phyloP scores from a whole-genome alignment of 495 filamentous ascomycete species.

The Aspergillus hancockii region DNA sequence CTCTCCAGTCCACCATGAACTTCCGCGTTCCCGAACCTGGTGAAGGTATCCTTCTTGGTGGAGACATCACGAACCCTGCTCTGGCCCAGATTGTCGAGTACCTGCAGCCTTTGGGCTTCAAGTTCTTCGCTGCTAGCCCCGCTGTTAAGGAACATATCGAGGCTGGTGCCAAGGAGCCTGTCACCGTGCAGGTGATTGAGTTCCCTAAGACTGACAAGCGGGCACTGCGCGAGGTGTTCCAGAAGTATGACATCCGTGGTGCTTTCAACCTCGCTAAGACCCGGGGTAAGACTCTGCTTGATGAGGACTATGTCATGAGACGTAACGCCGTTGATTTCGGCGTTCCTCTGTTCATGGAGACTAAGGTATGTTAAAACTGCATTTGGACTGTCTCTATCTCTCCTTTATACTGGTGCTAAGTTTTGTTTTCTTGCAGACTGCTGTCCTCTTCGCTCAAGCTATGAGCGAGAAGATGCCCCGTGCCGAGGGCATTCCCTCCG shows the following conservation, averaged over 20 bases:
- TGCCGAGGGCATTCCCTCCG: constrained; percentile 76
- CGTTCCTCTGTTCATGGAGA: constrained; percentile 97
- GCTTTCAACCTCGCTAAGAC: constrained; percentile 92
- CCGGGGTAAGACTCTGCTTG: constrained; percentile 78
- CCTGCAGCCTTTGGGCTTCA: constrained; percentile 86
- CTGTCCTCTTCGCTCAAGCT: constrained; percentile 90
- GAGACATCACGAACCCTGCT: constrained; percentile 66
- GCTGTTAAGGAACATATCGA: constrained; percentile 84
- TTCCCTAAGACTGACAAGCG: constrained; percentile 97
- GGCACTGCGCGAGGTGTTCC: constrained; percentile 89
- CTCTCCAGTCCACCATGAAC: constrained; percentile 97
- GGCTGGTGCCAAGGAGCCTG: constrained; percentile 60
- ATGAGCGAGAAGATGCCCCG: constrained; percentile 93
- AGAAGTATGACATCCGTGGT: constrained; percentile 94
- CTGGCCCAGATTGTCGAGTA: constrained; percentile 78
- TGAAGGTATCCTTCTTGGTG: constrained; percentile 91
- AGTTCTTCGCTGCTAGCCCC: constrained; percentile 81
- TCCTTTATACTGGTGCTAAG: constrained; percentile 12
- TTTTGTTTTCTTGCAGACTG: constrained; percentile 66
- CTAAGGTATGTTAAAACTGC: constrained; percentile 68
- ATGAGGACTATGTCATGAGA: constrained; percentile 98
- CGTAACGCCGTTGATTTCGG: constrained; percentile 98
- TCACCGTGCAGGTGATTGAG: constrained; percentile 86
- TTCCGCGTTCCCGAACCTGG: constrained; percentile 93
- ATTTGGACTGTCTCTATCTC: neutral